Evolutionary conservation across 257 asterid species (phyloP).

Genomic region (Lantana camara): DNA sequence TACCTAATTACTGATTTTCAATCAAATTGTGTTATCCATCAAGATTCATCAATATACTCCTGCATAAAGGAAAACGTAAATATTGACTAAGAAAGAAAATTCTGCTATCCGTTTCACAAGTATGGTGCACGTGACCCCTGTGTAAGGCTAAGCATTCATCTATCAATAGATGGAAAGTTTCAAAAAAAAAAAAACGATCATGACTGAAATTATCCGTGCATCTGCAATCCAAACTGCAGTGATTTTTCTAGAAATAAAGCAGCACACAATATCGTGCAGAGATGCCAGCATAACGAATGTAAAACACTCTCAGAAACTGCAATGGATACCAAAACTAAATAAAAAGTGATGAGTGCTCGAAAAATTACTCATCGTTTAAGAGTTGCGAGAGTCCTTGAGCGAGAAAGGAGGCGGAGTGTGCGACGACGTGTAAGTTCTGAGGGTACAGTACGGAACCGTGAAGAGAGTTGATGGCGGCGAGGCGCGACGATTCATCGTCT

Average conservation of each 20-base stretch:
- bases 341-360: background rate
- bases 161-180: background rate
- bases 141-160: background rate
- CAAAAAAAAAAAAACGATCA: slow-evolving; percentile 14
- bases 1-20: background rate
- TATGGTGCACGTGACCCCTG: background rate
- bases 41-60: background rate
- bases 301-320: slow-evolving; percentile 6
- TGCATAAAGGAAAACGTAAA: background rate
- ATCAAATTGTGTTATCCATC: background rate
- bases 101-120: slow-evolving; percentile 4
- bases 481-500: slow-evolving; percentile 71
- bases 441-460: slow-evolving; percentile 89
- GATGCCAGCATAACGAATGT: slow-evolving; percentile 6
- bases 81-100: background rate
- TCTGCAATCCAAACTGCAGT: slow-evolving; percentile 22
- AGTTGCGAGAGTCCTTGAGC: slow-evolving; percentile 87
- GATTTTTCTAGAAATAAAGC: background rate
- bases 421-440: slow-evolving; percentile 72
- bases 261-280: background rate
- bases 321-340: background rate
- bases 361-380: slow-evolving; percentile 70
- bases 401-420: slow-evolving; percentile 91
- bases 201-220: background rate
- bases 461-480: slow-evolving; percentile 79